Evolutionary conservation across 2,329 filamentous ascomycete genomes (phyloP), one percentile per base, ranked within the genome.

Genomic region (Sclerotiophoma versabilis): DNA sequence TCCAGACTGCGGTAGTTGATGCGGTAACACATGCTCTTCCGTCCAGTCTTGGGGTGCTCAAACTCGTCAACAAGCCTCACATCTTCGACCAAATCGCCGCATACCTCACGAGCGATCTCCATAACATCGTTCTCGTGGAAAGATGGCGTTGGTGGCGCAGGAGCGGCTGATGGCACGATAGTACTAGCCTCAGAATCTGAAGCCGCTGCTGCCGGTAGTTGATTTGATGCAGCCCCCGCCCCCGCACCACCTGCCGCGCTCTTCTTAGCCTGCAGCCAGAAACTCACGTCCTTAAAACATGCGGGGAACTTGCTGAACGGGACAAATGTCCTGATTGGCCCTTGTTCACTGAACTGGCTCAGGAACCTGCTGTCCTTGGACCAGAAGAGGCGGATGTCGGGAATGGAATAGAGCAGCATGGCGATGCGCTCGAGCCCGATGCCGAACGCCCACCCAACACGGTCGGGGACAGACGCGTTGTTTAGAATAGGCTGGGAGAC

Each of bases 41-140:
- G 83, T 4, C 88, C 87, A 17, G 90, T 93, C 78, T 90, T 92
- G 30, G 93, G 92, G 76, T 98, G 92, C 41, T 84, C 86, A 75
- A 98, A 99, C 72, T 91, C 85, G 76, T 98, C 95, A 46, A 91
- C 86, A 23, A 96, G 81, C 57, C 80, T 82, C 44, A 98, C 93
- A 73, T 96, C 92, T 77, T 99, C 95, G 29, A 95, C 92, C 19
- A 87, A 77, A 73, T 96, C 90, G 44, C 92, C 93, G 9, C 87
- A 91, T 39, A 93, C 82, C 63, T 87, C 87, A 62, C 95, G 87
- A 15, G 97, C 90, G 51, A 97, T 84, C 77, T 98, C 95, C 93
- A 98, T 98, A 45, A 98, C 81, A 75, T 99, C 95, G 76, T 98
- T 98, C 74, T 96, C 93, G 74, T 98, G 93, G 71, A 96, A 92